A percentile compares a stretch with the other conserved stretches of the same genome.
Conservation (phyloP, 116 monocot genomes). For the Zostera marina region DNA sequence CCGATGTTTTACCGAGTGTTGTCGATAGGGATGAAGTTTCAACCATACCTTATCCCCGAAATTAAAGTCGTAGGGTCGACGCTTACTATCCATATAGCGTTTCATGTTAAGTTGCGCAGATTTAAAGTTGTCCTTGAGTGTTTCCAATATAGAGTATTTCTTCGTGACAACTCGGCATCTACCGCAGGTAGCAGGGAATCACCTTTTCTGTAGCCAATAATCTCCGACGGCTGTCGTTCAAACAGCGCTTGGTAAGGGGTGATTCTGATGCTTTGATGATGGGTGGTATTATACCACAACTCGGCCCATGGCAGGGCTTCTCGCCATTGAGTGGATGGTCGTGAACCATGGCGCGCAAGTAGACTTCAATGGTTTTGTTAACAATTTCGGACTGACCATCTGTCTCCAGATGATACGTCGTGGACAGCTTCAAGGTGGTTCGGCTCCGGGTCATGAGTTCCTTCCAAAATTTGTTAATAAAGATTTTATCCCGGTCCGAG, state of each 20-base stretch:
- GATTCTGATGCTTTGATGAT: not conserved
- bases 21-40: not conserved
- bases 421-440: not conserved
- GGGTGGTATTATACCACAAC: not conserved
- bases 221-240: not conserved
- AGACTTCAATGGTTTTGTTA: too few species aligned
- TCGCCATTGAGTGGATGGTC: too few species aligned
- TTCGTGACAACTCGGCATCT: not conserved
- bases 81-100: not conserved
- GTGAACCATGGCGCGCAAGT: too few species aligned
- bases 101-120: not conserved
- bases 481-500: too few species aligned
- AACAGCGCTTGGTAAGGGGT: conserved; percentile 4
- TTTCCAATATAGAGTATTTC: not conserved
- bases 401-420: conserved; percentile 4
- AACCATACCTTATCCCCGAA: not conserved
- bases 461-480: too few species aligned
- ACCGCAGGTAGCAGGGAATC: not conserved
- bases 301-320: too few species aligned
- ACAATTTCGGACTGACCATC: conserved; percentile 4
- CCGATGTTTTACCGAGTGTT: too few species aligned
- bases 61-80: not conserved
- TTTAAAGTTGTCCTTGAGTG: not conserved
- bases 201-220: not conserved
- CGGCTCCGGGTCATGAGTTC: not conserved